Percentiles rank a stretch among this genome's conserved stretches.
Conservation (phyloP, 75 land plant genomes). For the Picea sitchensis region DNA sequence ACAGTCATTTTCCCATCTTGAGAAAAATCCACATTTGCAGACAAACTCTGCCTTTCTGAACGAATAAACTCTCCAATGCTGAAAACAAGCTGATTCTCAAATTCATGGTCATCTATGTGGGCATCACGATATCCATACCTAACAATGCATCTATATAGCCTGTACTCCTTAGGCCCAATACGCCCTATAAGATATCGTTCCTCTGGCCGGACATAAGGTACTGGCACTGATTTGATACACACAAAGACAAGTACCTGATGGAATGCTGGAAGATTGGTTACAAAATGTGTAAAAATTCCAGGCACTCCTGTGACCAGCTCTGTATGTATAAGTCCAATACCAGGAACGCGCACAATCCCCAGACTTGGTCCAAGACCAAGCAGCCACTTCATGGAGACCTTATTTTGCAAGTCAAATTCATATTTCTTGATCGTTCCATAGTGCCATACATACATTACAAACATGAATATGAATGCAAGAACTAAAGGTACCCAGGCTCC, state of each 20-base stretch:
- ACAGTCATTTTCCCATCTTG: slow-evolving; percentile 47
- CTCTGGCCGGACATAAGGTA: slow-evolving; percentile 57
- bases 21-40: background rate
- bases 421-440: slow-evolving; percentile 81
- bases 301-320: slow-evolving; percentile 71
- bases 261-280: slow-evolving; percentile 82
- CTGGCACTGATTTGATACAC: slow-evolving; percentile 64
- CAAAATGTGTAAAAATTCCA: slow-evolving; percentile 76
- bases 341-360: slow-evolving; percentile 71
- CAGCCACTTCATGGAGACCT: slow-evolving; percentile 77
- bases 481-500: slow-evolving; percentile 91
- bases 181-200: slow-evolving; percentile 67
- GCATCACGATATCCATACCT: slow-evolving; percentile 66
- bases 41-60: slow-evolving; percentile 18
- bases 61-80: slow-evolving; percentile 58
- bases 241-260: slow-evolving; percentile 71
- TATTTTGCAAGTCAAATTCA: slow-evolving; percentile 78
- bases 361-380: slow-evolving; percentile 65
- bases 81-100: slow-evolving; percentile 61
- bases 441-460: slow-evolving; percentile 76
- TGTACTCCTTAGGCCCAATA: slow-evolving; percentile 62
- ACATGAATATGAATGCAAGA: slow-evolving; percentile 58
- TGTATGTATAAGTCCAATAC: slow-evolving; percentile 74
- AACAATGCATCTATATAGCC: slow-evolving; percentile 62
- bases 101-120: slow-evolving; percentile 50